A percentile compares a stretch with the other conserved stretches of the same genome.
Evolutionary conservation across 2,329 filamentous ascomycete genomes (phyloP).

Genomic region (Pestalotiopsis sp.): DNA sequence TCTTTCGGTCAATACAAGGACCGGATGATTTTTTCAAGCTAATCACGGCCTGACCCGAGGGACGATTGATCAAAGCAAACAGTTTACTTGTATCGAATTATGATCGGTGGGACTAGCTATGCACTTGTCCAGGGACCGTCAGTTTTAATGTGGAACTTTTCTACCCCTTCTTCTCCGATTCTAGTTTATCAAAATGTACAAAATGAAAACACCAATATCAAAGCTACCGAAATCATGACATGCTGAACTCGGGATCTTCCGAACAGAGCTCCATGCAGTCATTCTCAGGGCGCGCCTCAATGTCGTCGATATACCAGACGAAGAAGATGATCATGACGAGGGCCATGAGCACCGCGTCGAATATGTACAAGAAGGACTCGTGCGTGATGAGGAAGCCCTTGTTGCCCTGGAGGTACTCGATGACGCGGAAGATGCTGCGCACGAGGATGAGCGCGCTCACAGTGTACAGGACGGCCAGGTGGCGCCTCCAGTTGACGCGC

Average conservation of each 20-base stretch:
- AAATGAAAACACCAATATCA: too few relatives aligned
- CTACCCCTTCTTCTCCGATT: too few relatives aligned
- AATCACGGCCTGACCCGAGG: too few relatives aligned
- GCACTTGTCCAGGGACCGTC: too few relatives aligned
- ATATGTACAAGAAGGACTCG: constrained; percentile 42
- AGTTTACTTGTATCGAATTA: too few relatives aligned
- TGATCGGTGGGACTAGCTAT: too few relatives aligned
- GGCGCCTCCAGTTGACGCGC: constrained; percentile 29
- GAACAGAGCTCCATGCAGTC: background rate
- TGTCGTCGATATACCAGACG: constrained; percentile 22
- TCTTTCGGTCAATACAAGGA: too few relatives aligned
- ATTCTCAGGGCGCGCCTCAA: background rate
- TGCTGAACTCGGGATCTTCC: background rate
- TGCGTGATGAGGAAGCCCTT: constrained; percentile 41
- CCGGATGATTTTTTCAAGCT: too few relatives aligned
- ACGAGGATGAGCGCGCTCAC: constrained; percentile 46
- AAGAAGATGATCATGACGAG: constrained; percentile 35
- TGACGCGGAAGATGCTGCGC: constrained; percentile 46
- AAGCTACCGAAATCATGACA: too few relatives aligned
- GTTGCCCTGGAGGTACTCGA: constrained; percentile 46
- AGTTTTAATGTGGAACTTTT: too few relatives aligned
- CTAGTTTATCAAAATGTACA: too few relatives aligned
- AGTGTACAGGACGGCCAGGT: constrained; percentile 42
- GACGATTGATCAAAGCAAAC: too few relatives aligned
- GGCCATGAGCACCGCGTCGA: constrained; percentile 44